phyloP scores from a whole-genome alignment of 768 basidiomycete genomes.

The Leccinellum rugosiceps region DNA sequence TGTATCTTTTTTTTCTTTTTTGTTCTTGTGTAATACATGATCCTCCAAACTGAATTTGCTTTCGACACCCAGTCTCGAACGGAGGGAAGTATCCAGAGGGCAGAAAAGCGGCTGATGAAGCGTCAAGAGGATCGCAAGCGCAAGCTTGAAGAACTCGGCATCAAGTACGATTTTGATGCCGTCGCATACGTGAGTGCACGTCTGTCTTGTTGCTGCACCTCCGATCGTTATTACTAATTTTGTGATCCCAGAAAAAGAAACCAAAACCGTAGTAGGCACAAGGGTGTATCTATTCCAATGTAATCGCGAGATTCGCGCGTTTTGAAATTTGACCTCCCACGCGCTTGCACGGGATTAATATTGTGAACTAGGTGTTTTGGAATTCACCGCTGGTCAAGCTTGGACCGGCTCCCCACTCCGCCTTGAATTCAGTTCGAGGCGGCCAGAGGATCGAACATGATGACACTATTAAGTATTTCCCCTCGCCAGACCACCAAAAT shows the following conservation, averaged over 20 bases:
- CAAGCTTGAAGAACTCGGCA: constrained; percentile 77
- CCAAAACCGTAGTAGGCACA: constrained; percentile 23
- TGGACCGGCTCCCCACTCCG: background rate
- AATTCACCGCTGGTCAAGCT: background rate
- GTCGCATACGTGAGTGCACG: constrained; percentile 71
- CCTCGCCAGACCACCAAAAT: background rate
- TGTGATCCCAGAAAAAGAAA: constrained; percentile 35
- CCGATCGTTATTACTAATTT: background rate
- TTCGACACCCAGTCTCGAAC: constrained; percentile 58
- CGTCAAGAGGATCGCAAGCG: constrained; percentile 75
- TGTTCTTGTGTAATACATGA: background rate
- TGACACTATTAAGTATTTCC: no score
- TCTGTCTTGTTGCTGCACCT: background rate
- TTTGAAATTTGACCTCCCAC: background rate
- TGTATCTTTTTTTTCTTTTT: background rate
- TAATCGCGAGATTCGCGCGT: background rate
- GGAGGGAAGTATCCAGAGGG: constrained; percentile 60
- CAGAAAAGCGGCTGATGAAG: constrained; percentile 65
- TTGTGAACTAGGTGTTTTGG: background rate
- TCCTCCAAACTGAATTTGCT: constrained; percentile 5
- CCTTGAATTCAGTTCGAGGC: background rate
- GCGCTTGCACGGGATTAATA: no score
- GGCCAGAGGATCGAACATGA: background rate
- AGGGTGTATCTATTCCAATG: background rate
- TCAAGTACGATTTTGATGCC: constrained; percentile 82